Evolutionary conservation across 495 filamentous ascomycete species (phyloP), one percentile per base, ranked within the genome.

Genomic region (Cenococcum geophilum): DNA sequence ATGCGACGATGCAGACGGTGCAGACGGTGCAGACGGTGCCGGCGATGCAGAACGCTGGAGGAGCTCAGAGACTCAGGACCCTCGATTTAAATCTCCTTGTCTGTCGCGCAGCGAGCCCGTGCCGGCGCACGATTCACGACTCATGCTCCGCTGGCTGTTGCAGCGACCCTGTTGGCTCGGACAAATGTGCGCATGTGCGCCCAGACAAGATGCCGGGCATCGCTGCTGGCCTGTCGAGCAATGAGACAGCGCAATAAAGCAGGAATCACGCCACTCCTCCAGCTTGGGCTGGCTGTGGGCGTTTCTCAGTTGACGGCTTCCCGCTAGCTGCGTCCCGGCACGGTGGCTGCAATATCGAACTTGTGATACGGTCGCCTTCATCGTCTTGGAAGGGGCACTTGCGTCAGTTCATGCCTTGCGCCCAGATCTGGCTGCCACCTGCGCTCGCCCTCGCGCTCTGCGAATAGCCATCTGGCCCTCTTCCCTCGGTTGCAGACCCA

Each of bases 201-300:
- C 11, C 21, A 12, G 23, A 27, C 27, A 32, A 32, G 18, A 27
- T 51, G 48, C 48, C 48, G 23, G 48, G 11, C 20, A 12, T 1
- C 14, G 20, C 16, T 47, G 42, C 42, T 21, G 20, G 42, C 10
- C 42, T 47, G 42, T 1, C 42, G 16, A 47, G 10, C 20, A 47
- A 4, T 1, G 4, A 21, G 14, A 9, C 42, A 47, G n/a, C 42
- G 16, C 14, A 21, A 16, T 14, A n/a, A 32, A 52, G 49, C 49
- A 52, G 49, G 21, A 23, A 52, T 52, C 49, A 52, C 49, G 49
- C 49, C 49, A 52, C 49, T 27, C 48, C 2, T 27, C 21, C 49
- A 27, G 5, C 49, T 32, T 14, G 18, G 20, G 48, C 48, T 22
- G 48, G 14, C 18, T 16, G 4, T 4, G 4, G 40, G 40, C 18